A percentile compares a stretch with the other conserved stretches of the same genome.
phyloP scores from a whole-genome alignment of 148 eudicot species.

The Linanthus parryae region DNA sequence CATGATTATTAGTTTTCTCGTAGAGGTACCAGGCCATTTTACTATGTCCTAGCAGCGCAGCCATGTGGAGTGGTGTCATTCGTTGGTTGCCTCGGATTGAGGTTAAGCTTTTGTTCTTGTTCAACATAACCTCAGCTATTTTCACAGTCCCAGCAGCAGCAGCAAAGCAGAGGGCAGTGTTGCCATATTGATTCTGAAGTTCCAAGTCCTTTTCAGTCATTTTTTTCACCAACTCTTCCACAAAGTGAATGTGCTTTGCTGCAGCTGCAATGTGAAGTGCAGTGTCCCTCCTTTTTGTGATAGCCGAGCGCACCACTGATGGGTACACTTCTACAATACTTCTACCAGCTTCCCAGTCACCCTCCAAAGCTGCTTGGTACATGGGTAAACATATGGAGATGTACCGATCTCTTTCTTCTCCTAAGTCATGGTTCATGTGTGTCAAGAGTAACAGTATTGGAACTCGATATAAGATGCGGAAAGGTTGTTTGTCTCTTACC shows the following conservation, averaged over 20 bases:
- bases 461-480: too few species aligned
- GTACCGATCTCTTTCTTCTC: neutral
- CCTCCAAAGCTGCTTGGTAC: conserved; percentile 1
- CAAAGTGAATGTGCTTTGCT: neutral
- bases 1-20: neutral
- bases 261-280: neutral
- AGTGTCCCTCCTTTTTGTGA: neutral
- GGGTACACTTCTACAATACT: neutral
- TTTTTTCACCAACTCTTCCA: too few species aligned
- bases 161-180: too few species aligned
- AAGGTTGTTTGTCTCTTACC: too few species aligned
- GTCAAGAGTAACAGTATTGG: too few species aligned
- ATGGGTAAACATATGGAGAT: neutral
- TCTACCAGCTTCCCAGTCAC: conserved; percentile 7
- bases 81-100: neutral
- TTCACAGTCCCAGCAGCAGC: too few species aligned
- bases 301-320: neutral
- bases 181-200: neutral
- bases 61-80: neutral
- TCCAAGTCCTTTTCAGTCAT: conserved; percentile 1
- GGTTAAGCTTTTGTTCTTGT: neutral
- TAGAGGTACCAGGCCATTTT: neutral
- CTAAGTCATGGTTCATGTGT: neutral
- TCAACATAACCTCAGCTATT: too few species aligned
- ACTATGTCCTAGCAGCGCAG: too few species aligned